A percentile compares a stretch with the other conserved stretches of the same genome.
phyloP scores from a whole-genome alignment of 1,284 basidiomycete genomes.

The Ceratobasidium sp. region DNA sequence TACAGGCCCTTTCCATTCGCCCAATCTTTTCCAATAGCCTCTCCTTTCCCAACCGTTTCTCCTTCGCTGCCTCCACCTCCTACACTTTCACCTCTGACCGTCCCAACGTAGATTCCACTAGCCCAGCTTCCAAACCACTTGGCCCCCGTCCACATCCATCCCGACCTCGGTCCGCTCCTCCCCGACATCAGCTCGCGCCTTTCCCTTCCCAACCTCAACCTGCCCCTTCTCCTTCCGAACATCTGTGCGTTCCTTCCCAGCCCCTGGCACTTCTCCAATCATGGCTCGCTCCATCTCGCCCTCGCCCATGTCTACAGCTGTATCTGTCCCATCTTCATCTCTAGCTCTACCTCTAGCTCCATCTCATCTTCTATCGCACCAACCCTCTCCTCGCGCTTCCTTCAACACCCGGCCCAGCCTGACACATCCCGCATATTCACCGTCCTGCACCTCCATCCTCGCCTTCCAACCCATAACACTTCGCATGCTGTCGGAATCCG shows the following conservation, averaged over 20 bases:
- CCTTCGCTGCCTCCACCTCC: no score
- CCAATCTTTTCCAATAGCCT: no score
- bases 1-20: no score
- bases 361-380: not conserved
- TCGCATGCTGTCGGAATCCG: slow-evolving; percentile 48
- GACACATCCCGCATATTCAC: slow-evolving; percentile 49
- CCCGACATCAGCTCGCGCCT: no score
- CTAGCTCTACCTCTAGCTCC: slow-evolving; percentile 7
- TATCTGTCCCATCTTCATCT: not conserved
- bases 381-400: slow-evolving; percentile 34
- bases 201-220: no score
- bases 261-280: not conserved
- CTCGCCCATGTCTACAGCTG: not conserved
- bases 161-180: not conserved
- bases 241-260: slow-evolving; percentile 17
- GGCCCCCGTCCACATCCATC: not conserved
- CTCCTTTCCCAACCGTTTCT: no score
- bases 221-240: not conserved
- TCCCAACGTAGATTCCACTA: no score
- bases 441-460: slow-evolving; percentile 20
- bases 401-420: no score
- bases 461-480: slow-evolving; percentile 46
- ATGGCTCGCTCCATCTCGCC: not conserved
- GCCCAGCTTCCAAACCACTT: no score
- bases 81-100: no score